These are phyloP conservation scores for Aegilops umbellulata DNA, from an alignment of 176 grass and related monocot genomes.

Conservation along the genomic window DNA sequence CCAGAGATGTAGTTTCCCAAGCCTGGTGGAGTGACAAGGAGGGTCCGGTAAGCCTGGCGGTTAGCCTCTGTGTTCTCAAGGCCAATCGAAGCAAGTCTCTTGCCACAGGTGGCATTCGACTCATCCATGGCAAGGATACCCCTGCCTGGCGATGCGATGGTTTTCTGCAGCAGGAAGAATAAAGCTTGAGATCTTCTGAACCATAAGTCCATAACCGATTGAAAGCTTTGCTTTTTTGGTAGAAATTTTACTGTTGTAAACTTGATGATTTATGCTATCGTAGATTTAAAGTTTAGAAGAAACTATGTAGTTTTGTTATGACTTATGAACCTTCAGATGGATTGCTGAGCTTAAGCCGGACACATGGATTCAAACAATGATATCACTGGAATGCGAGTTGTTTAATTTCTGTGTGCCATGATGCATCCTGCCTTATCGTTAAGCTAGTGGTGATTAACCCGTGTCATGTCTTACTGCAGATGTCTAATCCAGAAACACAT, in stretches of 20 bases:
- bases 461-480: not conserved
- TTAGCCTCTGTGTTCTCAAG: slow-evolving; percentile 99
- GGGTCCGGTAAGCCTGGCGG: slow-evolving; percentile 93
- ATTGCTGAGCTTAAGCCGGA: not conserved
- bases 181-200: slow-evolving; percentile 18
- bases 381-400: not conserved
- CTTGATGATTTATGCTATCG: not conserved
- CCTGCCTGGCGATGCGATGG: slow-evolving; percentile 81
- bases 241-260: not conserved
- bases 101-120: slow-evolving; percentile 94
- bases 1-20: slow-evolving; percentile 95
- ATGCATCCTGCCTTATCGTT: not conserved
- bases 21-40: slow-evolving; percentile 66
- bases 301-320: not conserved
- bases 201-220: not conserved
- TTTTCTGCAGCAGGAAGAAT: slow-evolving; percentile 70
- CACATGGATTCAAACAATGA: not conserved
- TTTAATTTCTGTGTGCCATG: not conserved
- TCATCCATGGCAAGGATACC: slow-evolving; percentile 99
- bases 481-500: slow-evolving; percentile 8
- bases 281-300: not conserved
- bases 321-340: not conserved
- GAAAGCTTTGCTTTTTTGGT: not conserved
- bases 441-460: not conserved
- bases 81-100: slow-evolving; percentile 89